Base-by-base conservation (phyloP, 129 eudicot species). In the Lactuca saligna region DNA sequence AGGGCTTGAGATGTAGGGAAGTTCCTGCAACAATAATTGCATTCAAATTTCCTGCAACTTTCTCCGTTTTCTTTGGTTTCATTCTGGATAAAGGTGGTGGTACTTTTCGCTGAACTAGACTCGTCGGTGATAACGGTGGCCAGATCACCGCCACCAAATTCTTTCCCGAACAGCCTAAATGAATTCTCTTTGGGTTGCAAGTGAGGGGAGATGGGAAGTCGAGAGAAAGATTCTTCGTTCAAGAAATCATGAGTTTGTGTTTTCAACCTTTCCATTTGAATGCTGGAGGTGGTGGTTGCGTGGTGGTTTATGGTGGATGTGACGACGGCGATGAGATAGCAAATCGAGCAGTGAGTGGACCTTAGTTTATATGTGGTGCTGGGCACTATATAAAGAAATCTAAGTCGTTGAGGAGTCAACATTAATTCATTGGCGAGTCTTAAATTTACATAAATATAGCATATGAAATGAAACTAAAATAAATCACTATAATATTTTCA, bases 1-100 rank as follows among this genome's bases (percentile, higher is more conserved):
- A 92, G 79, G 15, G 98, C 98, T 75, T 92, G 98, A 2, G 96
- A 92, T 8, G 98, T 88, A 1, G 89, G 87, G 85, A 92, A 88
- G 81, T 77, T 89, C 62, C 88, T 44, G 71, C 83, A 70, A 59
- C 98, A 92, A 53, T 92, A 92, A 29, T 82, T 86, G 85, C 96
- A 92, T 64, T 92, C 90, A 62, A 92, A 92, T 13, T 69, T 86
- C 5, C 96, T 59, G 37, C 51, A 67, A 54, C 61, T 80, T 63
- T 63, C 44, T 25, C 14, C 17, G 15, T 39, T 53, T 48, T 58
- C 32, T 20, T 50, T 60, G 49, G 57, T 59, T 67, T 69, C 32
- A 8, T 54, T 50, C 15, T 31, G 57, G 65, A 3, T 76, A 38
- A 17, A 4, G 38, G 75, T 16, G 58, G 69, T 0, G 17, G 53